Conservation (phyloP, 345 rosid species). For the Populus deltoides region DNA sequence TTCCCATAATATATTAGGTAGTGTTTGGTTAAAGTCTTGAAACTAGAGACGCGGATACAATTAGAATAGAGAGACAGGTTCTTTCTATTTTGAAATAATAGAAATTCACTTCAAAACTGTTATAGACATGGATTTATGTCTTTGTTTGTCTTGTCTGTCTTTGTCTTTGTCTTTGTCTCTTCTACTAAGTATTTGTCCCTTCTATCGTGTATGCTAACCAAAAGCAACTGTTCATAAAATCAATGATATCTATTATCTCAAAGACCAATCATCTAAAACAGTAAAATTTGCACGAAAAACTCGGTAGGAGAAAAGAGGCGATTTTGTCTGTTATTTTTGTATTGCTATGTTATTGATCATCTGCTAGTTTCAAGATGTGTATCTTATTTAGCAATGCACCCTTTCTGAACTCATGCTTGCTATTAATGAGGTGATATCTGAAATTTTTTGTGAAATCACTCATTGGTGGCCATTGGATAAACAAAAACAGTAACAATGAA, state of each 20-base stretch:
- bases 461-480: neutral
- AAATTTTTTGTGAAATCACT: neutral
- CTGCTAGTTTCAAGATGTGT: neutral
- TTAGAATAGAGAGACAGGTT: no score
- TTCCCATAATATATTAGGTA: neutral
- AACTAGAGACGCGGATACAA: no score
- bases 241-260: neutral
- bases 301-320: neutral
- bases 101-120: no score
- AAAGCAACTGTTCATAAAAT: neutral
- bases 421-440: neutral
- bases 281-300: neutral
- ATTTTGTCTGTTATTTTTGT: neutral
- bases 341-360: neutral
- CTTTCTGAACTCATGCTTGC: neutral
- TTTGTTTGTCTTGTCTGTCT: no score
- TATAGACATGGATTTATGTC: no score
- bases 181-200: no score
- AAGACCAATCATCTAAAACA: neutral
- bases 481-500: neutral
- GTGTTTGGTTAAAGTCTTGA: no score
- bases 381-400: neutral
- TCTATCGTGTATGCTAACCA: no score
- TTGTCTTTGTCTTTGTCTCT: no score
- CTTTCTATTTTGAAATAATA: no score